These are phyloP conservation scores for Fusarium longipes DNA, from an alignment of 2,329 filamentous ascomycete species.

Conservation along the genomic window DNA sequence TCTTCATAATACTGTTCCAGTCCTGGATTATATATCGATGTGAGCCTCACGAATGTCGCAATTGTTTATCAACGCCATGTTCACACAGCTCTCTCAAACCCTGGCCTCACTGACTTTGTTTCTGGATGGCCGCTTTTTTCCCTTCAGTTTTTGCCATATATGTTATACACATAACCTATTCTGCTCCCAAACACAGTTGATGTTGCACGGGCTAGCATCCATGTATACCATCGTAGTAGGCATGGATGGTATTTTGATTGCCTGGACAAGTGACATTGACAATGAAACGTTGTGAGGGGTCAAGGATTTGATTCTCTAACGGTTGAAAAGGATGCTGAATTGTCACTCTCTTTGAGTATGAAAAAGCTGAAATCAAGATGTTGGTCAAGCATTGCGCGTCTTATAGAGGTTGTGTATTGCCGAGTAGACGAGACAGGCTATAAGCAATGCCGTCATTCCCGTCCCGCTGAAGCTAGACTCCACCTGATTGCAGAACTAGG, in stretches of 20 bases:
- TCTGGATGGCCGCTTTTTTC: background rate
- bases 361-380: background rate
- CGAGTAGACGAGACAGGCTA: background rate
- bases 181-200: background rate
- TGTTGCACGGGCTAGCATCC: conserved; percentile 7
- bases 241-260: conserved; percentile 1
- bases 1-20: background rate
- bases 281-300: conserved; percentile 16
- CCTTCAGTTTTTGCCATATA: conserved; percentile 1
- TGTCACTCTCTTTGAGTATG: background rate
- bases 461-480: conserved; percentile 10
- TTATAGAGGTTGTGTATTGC: background rate
- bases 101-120: background rate
- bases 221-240: conserved; percentile 4
- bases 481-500: conserved; percentile 23
- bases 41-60: background rate
- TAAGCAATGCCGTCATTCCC: conserved; percentile 29
- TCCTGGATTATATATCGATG: background rate
- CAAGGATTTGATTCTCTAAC: background rate
- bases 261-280: conserved; percentile 27
- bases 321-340: background rate
- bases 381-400: background rate
- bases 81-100: background rate
- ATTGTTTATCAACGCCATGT: background rate
- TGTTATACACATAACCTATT: background rate